Evolutionary conservation across 148 eudicot species (phyloP).

Genomic region (Diospyros lotus): DNA sequence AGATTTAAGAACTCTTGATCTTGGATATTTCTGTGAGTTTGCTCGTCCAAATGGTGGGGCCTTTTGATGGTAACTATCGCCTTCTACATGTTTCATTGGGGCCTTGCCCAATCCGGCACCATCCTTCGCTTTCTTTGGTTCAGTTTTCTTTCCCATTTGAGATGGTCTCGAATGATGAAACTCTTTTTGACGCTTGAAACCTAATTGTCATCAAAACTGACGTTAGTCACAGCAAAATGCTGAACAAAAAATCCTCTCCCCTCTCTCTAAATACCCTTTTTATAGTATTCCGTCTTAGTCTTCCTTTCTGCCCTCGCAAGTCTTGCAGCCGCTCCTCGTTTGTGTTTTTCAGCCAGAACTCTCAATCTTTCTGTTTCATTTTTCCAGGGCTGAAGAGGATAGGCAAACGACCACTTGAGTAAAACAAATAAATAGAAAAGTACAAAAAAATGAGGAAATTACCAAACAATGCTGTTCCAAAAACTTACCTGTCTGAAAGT

Average conservation of each 20-base stretch:
- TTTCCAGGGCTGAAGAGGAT: slow-evolving; percentile 56
- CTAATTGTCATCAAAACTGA: slow-evolving; percentile 23
- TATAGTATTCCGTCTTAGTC: slow-evolving; percentile 15
- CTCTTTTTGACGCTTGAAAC: slow-evolving; percentile 35
- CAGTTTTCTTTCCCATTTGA: slow-evolving; percentile 17
- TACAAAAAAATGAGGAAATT: background rate
- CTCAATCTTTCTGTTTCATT: slow-evolving; percentile 59
- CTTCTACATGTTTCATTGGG: slow-evolving; percentile 10
- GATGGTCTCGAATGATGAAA: slow-evolving; percentile 25
- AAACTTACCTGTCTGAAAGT: slow-evolving; percentile 71
- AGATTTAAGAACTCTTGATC: slow-evolving; percentile 18
- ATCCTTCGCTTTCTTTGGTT: slow-evolving; percentile 20
- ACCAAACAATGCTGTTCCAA: background rate
- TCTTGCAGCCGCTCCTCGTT: slow-evolving; percentile 71
- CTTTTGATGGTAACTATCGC: slow-evolving; percentile 10
- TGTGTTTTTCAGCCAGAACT: slow-evolving; percentile 81
- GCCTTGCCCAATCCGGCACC: slow-evolving; percentile 16
- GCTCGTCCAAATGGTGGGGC: slow-evolving; percentile 9
- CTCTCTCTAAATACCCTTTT: slow-evolving; percentile 17
- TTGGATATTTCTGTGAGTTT: slow-evolving; percentile 12
- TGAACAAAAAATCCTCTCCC: background rate
- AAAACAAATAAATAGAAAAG: background rate
- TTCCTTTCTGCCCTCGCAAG: slow-evolving; percentile 40
- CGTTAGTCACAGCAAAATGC: background rate
- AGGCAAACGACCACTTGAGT: slow-evolving; percentile 7